Percentiles rank a stretch among this genome's conserved stretches.
phyloP scores from a whole-genome alignment of 1,284 basidiomycete species.

The Sanghuangporus sanghuang region DNA sequence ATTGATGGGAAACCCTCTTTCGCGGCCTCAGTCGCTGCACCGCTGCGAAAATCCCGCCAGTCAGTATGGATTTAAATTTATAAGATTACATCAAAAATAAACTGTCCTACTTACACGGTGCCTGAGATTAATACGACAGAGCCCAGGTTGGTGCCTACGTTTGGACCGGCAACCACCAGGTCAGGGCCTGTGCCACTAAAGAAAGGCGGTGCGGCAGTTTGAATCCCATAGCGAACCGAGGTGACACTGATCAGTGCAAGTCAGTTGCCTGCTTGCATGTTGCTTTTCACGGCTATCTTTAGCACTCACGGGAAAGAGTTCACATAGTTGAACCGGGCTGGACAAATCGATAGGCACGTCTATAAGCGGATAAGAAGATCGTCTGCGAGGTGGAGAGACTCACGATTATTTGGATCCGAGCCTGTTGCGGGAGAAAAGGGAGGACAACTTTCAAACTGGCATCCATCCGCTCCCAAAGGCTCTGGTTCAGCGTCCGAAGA shows the following conservation, averaged over 20 bases:
- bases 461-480: conserved; percentile 29
- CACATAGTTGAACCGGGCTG: conserved; percentile 20
- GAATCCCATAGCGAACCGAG: conserved; percentile 41
- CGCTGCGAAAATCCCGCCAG: conserved; percentile 26
- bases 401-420: conserved; percentile 38
- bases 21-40: conserved; percentile 43
- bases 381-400: conserved; percentile 19
- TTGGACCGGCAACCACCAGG: conserved; percentile 46
- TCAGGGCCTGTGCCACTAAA: conserved; percentile 39
- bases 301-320: conserved; percentile 19
- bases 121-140: conserved; percentile 36
- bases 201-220: conserved; percentile 41
- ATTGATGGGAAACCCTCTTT: conserved; percentile 43
- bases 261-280: background rate
- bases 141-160: conserved; percentile 41
- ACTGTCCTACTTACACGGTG: conserved; percentile 36
- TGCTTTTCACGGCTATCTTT: too few relatives aligned
- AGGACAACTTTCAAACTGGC: conserved; percentile 39
- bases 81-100: background rate
- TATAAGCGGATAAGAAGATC: background rate
- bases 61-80: background rate
- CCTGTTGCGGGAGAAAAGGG: conserved; percentile 41
- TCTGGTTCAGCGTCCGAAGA: conserved; percentile 29
- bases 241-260: conserved; percentile 29
- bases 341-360: background rate